These are phyloP conservation scores for Thymus quinquecostatus DNA, from an alignment of 257 asterid species.

Conservation along the genomic window DNA sequence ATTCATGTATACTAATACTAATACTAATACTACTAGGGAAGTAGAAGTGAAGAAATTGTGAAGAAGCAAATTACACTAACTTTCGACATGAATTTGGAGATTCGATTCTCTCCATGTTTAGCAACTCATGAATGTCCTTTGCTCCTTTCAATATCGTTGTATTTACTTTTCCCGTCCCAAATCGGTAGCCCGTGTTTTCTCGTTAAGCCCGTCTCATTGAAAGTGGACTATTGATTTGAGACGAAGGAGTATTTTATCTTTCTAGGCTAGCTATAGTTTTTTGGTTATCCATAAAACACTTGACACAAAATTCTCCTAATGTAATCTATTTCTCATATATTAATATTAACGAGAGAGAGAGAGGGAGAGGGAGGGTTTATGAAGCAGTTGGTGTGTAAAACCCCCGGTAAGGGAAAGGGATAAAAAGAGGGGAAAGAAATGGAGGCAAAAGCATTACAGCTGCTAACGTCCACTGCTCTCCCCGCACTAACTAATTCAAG, in stretches of 20 bases:
- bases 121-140: too few species aligned
- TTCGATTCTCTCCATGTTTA: not conserved
- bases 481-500: slow-evolving; percentile 18
- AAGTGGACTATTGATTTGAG: too few species aligned
- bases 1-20: not conserved
- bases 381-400: not conserved
- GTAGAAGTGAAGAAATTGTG: not conserved
- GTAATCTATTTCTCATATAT: too few species aligned
- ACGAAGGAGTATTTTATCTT: too few species aligned
- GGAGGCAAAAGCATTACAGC: slow-evolving; percentile 56
- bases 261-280: too few species aligned
- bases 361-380: not conserved
- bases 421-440: slow-evolving; percentile 28
- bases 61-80: not conserved
- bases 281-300: too few species aligned
- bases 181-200: too few species aligned
- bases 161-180: too few species aligned
- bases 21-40: not conserved
- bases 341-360: not conserved
- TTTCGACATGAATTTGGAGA: not conserved
- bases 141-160: too few species aligned
- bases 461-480: slow-evolving; percentile 42
- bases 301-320: too few species aligned
- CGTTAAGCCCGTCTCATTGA: too few species aligned
- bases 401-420: slow-evolving; percentile 21